These are phyloP conservation scores for Rhodosporidiobolus sp. DNA, from an alignment of 768 basidiomycete genomes.

Conservation along the genomic window DNA sequence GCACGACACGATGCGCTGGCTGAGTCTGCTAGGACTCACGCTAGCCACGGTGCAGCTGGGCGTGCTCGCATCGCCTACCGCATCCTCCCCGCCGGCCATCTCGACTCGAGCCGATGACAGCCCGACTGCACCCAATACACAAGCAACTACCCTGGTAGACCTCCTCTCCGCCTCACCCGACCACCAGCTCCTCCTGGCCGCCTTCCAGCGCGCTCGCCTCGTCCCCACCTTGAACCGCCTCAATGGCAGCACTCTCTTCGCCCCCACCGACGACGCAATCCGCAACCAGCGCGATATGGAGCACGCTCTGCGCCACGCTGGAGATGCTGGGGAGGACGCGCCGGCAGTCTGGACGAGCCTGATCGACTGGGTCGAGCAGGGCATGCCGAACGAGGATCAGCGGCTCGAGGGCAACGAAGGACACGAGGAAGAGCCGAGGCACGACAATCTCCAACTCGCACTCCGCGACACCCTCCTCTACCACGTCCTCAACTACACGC, in stretches of 20 bases:
- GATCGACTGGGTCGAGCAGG: conserved; percentile 51
- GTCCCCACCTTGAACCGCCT: conserved; percentile 88
- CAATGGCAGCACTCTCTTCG: conserved; percentile 79
- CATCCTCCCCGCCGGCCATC: neutral
- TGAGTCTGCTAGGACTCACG: too few species aligned
- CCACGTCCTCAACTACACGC: conserved; percentile 80
- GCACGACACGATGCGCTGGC: too few species aligned
- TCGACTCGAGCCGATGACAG: neutral
- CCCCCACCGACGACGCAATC: conserved; percentile 91
- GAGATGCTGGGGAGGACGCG: neutral
- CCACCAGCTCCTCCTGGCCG: conserved; percentile 58
- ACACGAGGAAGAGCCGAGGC: conserved; percentile 31
- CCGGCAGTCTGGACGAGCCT: conserved; percentile 28
- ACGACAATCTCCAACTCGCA: conserved; percentile 76
- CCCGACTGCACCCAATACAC: neutral
- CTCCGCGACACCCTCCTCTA: conserved; percentile 91
- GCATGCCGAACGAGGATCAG: conserved; percentile 48
- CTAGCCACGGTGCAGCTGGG: too few species aligned
- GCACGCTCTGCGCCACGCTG: neutral
- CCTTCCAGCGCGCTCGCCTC: conserved; percentile 79
- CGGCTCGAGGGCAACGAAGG: conserved; percentile 34
- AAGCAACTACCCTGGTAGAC: conserved; percentile 65
- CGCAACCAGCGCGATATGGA: conserved; percentile 46
- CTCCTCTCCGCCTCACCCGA: conserved; percentile 56
- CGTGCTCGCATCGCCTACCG: too few species aligned